Percentiles rank a stretch among this genome's conserved stretches.
Evolutionary conservation across 139 green algal species (phyloP).

Genomic region (Chlorella sp.): DNA sequence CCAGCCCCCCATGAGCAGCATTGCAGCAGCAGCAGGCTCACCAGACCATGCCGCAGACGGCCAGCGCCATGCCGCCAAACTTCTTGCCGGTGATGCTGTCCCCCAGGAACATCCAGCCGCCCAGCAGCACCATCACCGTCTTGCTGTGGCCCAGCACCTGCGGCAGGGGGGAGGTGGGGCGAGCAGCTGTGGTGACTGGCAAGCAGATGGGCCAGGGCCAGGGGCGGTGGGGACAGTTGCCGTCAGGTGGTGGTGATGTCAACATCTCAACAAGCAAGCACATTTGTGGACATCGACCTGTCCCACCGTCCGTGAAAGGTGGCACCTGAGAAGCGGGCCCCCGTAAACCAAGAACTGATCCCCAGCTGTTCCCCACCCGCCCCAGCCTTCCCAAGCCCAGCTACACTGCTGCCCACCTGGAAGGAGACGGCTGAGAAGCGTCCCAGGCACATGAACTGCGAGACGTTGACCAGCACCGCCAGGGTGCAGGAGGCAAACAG

Average conservation of each 20-base stretch:
- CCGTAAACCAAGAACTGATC: no score
- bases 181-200: background rate
- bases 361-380: no score
- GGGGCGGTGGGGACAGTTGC: background rate
- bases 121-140: constrained; percentile 83
- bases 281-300: no score
- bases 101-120: constrained; percentile 77
- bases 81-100: constrained; percentile 72
- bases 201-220: background rate
- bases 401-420: constrained; percentile 65
- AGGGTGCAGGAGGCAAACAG: constrained; percentile 78
- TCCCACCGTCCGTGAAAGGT: no score
- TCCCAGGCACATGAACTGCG: constrained; percentile 95
- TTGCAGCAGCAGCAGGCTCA: constrained; percentile 54
- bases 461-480: constrained; percentile 90
- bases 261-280: no score
- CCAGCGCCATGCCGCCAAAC: constrained; percentile 75
- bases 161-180: background rate
- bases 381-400: background rate
- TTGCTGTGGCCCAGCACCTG: constrained; percentile 91
- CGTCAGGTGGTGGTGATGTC: no score
- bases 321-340: background rate
- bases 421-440: constrained; percentile 93
- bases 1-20: background rate
- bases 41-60: constrained; percentile 81